Base-by-base conservation (phyloP, 768 basidiomycete species). In the Gloeopeniophorella convolvens region DNA sequence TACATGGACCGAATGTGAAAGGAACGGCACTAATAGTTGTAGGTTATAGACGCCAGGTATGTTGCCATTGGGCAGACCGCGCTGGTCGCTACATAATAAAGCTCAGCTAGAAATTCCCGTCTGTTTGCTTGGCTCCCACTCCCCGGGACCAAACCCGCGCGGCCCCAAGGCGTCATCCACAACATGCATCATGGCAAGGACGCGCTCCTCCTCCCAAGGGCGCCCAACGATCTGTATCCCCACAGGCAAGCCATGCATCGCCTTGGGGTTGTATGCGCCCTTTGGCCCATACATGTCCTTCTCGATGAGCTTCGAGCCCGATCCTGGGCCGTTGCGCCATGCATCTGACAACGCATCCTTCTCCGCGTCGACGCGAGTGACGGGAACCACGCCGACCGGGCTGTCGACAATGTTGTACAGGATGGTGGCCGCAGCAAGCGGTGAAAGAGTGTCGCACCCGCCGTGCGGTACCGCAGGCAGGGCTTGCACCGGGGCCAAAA, bases 181-280 rank as follows among this genome's bases (percentile, higher is more conserved):
- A 4, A 91, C 70, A 42, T 69, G 66, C 90, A 92, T 93, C 71
- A 92, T 79, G 30, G 65, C 78, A 37, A 94, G 51, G 3, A 89
- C 79, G 62, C 85, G 87, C 70, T 90, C 89, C 39, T 91, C 89
- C 58, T 89, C 84, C 83, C 84, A 89, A 59, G 70, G 76, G 64
- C 67, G n/a, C n/a, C n/a, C n/a, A n/a, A n/a, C n/a, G n/a, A n/a
- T n/a, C n/a, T n/a, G n/a, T n/a, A n/a, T n/a, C 78, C 1, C 86
- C 89, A 94, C 76, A 0, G 91, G 91, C 66, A 93, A 75, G 0
- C 89, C 90, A 24, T 76, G 67, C 76, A 82, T 83, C 54, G 68
- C 72, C 21, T 75, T 70, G 1, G 85, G 78, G 56, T 91, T 73
- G 57, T 94, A 62, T 2, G 79, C 69, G 2, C 64, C 67, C 42